Evolutionary conservation across 805 yeast species (phyloP), one percentile per base, ranked within the genome.

Genomic region (Yarrowia sp.): DNA sequence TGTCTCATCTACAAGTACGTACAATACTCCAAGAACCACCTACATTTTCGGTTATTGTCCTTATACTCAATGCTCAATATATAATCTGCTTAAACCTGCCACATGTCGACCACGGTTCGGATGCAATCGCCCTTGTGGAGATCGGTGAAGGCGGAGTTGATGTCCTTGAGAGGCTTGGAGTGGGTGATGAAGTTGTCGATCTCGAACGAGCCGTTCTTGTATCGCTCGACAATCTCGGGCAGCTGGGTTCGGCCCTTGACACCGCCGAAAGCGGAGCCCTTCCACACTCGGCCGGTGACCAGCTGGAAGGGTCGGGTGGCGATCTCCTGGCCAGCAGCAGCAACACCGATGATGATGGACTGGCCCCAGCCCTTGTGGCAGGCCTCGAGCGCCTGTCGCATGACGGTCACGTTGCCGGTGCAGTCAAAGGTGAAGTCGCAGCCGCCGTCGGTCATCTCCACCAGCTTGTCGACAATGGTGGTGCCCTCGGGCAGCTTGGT

Each of bases 291-390:
- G 74, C 99, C 99, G 49, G 98, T 95, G 72, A 95, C 98, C 79
- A 95, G 86, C 83, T 94, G 98, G 91, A 95, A 95, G 70, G 99
- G 99, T 81, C 98, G 87, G 58, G 98, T 95, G 69, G 97, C 81
- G 71, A 96, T 93, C 82, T 95, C 98, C 81, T 92, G 84, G 72
- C 99, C 99, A 47, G 98, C 97, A 73, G 97, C 97, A 58, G 99
- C 99, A 73, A 95, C 99, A 79, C 99, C 99, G 77, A 95, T 95
- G 75, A 95, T 83, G 73, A 94, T 85, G 24, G 97, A 92, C 76
- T 88, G 87, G 80, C 99, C 99, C 98, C 99, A 95, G 72, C 99
- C 99, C 81, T 93, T 94, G 83, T 95, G 98, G 79, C 97, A 92
- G 24, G 97, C 91, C 83, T 95, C 98, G 72, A 95, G 84, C 36